phyloP scores from a whole-genome alignment of 768 basidiomycete genomes.

The Boletus edulis region DNA sequence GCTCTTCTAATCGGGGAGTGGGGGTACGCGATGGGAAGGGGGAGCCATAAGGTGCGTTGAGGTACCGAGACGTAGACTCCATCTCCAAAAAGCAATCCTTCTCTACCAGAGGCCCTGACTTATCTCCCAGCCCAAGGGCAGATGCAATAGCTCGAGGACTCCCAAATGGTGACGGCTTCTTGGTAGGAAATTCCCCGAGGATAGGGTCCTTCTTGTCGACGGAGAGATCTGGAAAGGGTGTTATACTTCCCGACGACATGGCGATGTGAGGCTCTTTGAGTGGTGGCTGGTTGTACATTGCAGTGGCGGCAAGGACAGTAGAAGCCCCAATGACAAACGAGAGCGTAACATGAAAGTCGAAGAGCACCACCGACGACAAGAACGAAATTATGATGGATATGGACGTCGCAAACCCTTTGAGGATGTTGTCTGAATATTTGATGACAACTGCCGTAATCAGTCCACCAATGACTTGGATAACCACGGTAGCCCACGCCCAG shows the following conservation, averaged over 20 bases:
- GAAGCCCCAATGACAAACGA: conserved; percentile 84
- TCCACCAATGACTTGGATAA: conserved; percentile 89
- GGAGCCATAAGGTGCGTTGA: conserved; percentile 49
- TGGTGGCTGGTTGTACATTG: conserved; percentile 87
- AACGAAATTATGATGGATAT: conserved; percentile 94
- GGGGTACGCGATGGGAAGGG: conserved; percentile 49
- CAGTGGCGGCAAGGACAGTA: conserved; percentile 86
- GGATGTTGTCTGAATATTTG: conserved; percentile 93
- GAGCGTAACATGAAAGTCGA: conserved; percentile 85
- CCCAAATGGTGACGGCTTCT: conserved; percentile 47
- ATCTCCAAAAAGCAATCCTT: conserved; percentile 39
- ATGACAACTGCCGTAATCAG: conserved; percentile 94
- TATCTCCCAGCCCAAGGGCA: conserved; percentile 43
- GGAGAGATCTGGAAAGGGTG: conserved; percentile 44
- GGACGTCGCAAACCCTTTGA: conserved; percentile 97
- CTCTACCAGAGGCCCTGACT: conserved; percentile 22
- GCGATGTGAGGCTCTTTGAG: conserved; percentile 36
- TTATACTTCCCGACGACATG: conserved; percentile 32
- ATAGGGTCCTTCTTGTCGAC: conserved; percentile 53
- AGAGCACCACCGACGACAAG: conserved; percentile 87
- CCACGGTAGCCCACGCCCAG: conserved; percentile 96
- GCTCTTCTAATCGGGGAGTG: conserved; percentile 39
- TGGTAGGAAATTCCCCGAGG: conserved; percentile 53
- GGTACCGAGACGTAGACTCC: conserved; percentile 43
- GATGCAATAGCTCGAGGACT: conserved; percentile 50